Percentiles rank a stretch among this genome's conserved stretches.
Evolutionary conservation across 306 rosid genomes (phyloP).

Genomic region (Alnus rubra): DNA sequence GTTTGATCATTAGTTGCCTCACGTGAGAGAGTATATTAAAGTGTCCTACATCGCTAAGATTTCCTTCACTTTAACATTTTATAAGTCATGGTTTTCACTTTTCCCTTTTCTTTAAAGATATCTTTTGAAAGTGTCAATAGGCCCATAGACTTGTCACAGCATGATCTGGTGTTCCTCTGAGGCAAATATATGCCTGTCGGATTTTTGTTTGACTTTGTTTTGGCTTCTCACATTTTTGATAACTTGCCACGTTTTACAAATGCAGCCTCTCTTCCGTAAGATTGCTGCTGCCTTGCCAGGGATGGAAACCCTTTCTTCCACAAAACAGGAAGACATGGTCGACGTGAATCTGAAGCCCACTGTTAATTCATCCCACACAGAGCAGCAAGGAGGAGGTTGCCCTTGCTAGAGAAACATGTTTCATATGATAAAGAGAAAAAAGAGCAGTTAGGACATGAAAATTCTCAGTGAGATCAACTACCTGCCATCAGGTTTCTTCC

Average conservation of each 20-base stretch:
- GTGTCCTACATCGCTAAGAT: no score
- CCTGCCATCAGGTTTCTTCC: slow-evolving; percentile 23
- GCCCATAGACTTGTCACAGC: no score
- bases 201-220: slow-evolving; percentile 3
- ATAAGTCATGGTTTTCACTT: no score
- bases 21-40: no score
- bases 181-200: slow-evolving; percentile 11
- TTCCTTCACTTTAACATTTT: no score
- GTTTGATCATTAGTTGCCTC: no score
- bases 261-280: slow-evolving; percentile 97
- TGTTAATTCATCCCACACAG: slow-evolving; percentile 64
- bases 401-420: slow-evolving; percentile 66
- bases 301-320: slow-evolving; percentile 92
- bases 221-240: slow-evolving; percentile 19
- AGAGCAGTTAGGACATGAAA: slow-evolving; percentile 20
- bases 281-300: slow-evolving; percentile 99
- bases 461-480: slow-evolving; percentile 25
- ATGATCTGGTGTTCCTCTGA: slow-evolving; percentile 17
- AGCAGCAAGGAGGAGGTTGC: slow-evolving; percentile 96
- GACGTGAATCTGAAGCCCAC: slow-evolving; percentile 92
- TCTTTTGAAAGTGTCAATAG: no score
- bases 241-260: slow-evolving; percentile 24
- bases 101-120: no score
- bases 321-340: slow-evolving; percentile 97
- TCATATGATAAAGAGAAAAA: slow-evolving; percentile 12